Base-by-base conservation (phyloP, 2,329 filamentous ascomycete species). In the Aspergillus pseudoglaucus region DNA sequence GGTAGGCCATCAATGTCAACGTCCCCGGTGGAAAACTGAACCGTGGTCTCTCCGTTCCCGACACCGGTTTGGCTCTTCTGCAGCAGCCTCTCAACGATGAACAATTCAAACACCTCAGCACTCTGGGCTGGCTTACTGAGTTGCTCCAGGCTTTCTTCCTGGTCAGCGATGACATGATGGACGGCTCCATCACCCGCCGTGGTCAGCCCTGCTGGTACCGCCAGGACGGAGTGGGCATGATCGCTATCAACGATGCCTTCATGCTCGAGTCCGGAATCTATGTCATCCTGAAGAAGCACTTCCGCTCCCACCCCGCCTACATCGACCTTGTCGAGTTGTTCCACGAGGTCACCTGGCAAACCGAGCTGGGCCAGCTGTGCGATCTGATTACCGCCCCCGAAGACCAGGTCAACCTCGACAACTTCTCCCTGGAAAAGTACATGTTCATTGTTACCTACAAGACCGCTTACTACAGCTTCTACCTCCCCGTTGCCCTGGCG, bases 381-480 rank as follows among this genome's bases (percentile, higher is more conserved):
- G 93, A 98, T 70, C 78, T 98, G 55, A 82, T 97, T 67, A 98
- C 93, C 42, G 93, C 93, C 33, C 93, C 93, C 38, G 93, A 98
- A 75, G 90, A 96, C 69, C 78, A 84, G 53, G 87, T 97, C 64
- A 84, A 97, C 73, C 84, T 98, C 55, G 78, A 88, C 79, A 95
- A 95, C 77, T 98, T 98, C 79, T 90, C 84, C 70, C 79, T 96
- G 71, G 81, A 90, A 53, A 98, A 67, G 79, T 95, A 95, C 78
- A 84, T 79, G 62, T 98, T 97, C 79, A 98, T 98, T 65, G 93
- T 98, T 75, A 88, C 95, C 73, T 97, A 95, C 84, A 98, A 98
- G 83, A 98, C 93, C 20, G 90, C 93, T 45, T 98, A 94, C 78
- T 98, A 98, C 79, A 94, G 87, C 65, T 98, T 98, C 80, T 97